A percentile compares a stretch with the other conserved stretches of the same genome.
Conservation (phyloP, 2,329 filamentous ascomycete species). For the Penicillium sp. region DNA sequence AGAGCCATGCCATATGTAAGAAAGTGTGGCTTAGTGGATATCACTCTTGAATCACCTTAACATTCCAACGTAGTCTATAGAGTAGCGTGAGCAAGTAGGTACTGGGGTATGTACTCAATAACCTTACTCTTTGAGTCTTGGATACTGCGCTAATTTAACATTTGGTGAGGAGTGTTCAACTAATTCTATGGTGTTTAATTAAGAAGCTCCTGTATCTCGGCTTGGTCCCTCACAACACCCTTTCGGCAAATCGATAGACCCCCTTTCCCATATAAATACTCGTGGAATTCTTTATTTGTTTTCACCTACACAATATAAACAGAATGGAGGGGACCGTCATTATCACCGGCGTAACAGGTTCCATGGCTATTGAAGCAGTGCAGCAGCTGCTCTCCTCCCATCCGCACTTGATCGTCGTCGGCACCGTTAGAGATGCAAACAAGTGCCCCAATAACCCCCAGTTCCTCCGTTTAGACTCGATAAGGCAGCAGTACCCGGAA, state of each 20-base stretch:
- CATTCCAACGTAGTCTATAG: no score
- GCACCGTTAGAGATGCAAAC: constrained; percentile 2
- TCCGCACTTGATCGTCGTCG: neutral
- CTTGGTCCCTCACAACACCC: neutral
- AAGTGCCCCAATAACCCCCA: neutral
- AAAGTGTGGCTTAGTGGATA: no score
- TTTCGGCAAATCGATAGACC: neutral
- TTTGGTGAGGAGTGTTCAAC: no score
- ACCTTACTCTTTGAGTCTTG: no score
- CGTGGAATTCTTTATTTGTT: neutral
- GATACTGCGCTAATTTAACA: no score
- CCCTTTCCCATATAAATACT: neutral
- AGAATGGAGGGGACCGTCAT: constrained; percentile 2
- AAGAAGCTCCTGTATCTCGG: no score
- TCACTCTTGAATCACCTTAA: no score
- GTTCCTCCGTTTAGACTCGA: neutral
- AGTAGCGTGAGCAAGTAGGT: no score
- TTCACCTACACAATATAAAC: neutral
- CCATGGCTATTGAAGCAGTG: constrained; percentile 3
- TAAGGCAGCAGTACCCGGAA: neutral
- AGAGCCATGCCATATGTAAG: no score
- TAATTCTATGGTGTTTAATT: no score
- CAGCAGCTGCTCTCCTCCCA: constrained; percentile 5
- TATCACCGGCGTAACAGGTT: constrained; percentile 11
- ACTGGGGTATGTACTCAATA: no score